A percentile compares a stretch with the other conserved stretches of the same genome.
Conservation (phyloP, 257 asterid species). For the Lycium barbarum region DNA sequence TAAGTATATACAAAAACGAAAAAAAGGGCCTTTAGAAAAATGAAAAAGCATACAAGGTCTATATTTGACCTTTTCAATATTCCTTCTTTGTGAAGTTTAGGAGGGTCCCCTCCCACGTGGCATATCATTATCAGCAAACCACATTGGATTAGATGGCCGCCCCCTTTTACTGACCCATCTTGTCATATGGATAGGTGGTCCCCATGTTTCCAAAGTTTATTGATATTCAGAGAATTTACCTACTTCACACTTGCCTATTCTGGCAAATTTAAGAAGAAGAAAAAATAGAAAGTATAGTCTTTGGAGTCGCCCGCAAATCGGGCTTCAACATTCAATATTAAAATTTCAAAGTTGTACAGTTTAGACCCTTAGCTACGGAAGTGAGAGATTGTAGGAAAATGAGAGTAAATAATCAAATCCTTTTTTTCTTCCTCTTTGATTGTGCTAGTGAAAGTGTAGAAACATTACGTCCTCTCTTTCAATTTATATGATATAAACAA, state of each 20-base stretch:
- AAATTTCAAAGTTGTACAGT: not conserved
- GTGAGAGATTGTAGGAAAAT: too few species aligned
- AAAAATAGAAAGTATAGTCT: not conserved
- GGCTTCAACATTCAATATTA: not conserved
- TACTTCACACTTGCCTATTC: too few species aligned
- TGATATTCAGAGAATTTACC: not conserved
- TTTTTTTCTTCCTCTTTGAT: not conserved
- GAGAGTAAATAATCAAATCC: not conserved
- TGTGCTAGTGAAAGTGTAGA: too few species aligned
- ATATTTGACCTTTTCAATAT: not conserved
- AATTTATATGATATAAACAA: too few species aligned
- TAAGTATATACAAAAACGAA: too few species aligned
- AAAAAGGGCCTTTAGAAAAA: not conserved
- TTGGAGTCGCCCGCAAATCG: not conserved
- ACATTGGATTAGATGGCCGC: not conserved
- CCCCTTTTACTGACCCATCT: too few species aligned
- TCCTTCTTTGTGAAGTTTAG: not conserved
- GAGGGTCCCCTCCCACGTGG: conserved; percentile 31
- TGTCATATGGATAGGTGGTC: not conserved
- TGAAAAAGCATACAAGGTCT: not conserved
- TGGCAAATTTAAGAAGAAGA: not conserved
- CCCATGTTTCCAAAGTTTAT: not conserved
- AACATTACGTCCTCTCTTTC: too few species aligned
- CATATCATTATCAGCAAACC: conserved; percentile 3
- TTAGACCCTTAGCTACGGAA: not conserved